A percentile compares a stretch with the other conserved stretches of the same genome.
These are phyloP conservation scores for Xylaria sp. DNA, from an alignment of 2,329 filamentous ascomycete species.

Conservation along the genomic window DNA sequence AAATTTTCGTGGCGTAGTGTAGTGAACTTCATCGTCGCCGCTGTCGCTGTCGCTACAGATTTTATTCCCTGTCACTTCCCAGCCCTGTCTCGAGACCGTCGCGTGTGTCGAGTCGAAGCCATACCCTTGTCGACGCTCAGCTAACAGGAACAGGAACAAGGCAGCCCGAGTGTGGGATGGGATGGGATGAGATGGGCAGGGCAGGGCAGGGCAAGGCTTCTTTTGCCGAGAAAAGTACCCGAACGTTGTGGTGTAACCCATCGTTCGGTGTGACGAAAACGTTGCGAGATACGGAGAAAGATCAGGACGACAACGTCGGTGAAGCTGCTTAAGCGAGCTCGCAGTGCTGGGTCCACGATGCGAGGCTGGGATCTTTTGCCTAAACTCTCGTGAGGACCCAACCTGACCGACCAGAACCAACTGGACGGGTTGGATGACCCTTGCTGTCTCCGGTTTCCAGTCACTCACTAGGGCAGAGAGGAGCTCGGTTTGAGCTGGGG, in stretches of 20 bases:
- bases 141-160: neutral
- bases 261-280: neutral
- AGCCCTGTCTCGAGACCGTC: constrained; percentile 8
- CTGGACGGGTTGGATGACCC: neutral
- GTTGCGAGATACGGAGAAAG: constrained; percentile 1
- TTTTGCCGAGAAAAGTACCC: neutral
- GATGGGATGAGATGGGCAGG: too few relatives aligned
- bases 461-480: neutral
- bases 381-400: neutral
- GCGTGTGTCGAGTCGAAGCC: constrained; percentile 6
- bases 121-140: constrained; percentile 10
- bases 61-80: neutral
- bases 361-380: constrained; percentile 1
- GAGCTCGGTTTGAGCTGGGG: neutral
- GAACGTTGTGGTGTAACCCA: neutral
- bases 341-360: neutral
- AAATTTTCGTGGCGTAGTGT: constrained; percentile 26
- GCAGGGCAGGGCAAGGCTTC: neutral
- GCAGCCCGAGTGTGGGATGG: too few relatives aligned
- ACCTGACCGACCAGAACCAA: neutral
- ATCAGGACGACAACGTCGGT: neutral
- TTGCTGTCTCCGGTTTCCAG: neutral
- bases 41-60: too few relatives aligned
- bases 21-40: too few relatives aligned
- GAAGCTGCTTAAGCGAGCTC: constrained; percentile 10